These are phyloP conservation scores for Ensete glaucum DNA, from an alignment of 176 grass and related monocot genomes.

Conservation along the genomic window DNA sequence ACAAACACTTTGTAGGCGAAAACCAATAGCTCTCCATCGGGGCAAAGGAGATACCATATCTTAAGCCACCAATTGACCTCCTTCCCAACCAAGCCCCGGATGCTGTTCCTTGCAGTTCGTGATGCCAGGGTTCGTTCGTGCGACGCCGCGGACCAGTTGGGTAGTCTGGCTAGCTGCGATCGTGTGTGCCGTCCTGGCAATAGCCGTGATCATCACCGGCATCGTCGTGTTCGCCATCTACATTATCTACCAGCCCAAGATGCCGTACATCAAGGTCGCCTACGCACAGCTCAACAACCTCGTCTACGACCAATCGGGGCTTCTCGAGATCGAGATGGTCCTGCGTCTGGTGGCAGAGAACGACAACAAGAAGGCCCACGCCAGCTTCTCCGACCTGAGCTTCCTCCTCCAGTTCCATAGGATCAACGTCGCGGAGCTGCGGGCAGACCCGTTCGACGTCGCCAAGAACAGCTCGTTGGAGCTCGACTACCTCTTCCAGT, in stretches of 20 bases:
- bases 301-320: conserved; percentile 31
- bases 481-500: conserved; percentile 35
- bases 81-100: neutral
- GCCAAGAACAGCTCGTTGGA: conserved; percentile 30
- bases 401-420: conserved; percentile 53
- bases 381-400: conserved; percentile 48
- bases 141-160: neutral
- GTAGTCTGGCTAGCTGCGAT: conserved; percentile 37
- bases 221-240: conserved; percentile 58
- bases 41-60: conserved; percentile 73
- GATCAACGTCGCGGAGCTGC: conserved; percentile 35
- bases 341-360: conserved; percentile 43
- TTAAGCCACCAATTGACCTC: neutral
- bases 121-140: neutral
- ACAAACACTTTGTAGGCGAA: neutral
- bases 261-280: conserved; percentile 50
- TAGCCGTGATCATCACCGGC: conserved; percentile 52
- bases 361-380: conserved; percentile 50
- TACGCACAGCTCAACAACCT: conserved; percentile 38
- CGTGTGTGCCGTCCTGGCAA: conserved; percentile 34
- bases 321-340: conserved; percentile 34
- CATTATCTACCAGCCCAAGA: conserved; percentile 63
- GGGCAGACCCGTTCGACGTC: conserved; percentile 38
- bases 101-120: conserved; percentile 5
- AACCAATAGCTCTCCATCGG: conserved; percentile 19